Evolutionary conservation across 768 basidiomycete genomes (phyloP), one percentile per base, ranked within the genome.

Genomic region (Panaeolus cyanescens): DNA sequence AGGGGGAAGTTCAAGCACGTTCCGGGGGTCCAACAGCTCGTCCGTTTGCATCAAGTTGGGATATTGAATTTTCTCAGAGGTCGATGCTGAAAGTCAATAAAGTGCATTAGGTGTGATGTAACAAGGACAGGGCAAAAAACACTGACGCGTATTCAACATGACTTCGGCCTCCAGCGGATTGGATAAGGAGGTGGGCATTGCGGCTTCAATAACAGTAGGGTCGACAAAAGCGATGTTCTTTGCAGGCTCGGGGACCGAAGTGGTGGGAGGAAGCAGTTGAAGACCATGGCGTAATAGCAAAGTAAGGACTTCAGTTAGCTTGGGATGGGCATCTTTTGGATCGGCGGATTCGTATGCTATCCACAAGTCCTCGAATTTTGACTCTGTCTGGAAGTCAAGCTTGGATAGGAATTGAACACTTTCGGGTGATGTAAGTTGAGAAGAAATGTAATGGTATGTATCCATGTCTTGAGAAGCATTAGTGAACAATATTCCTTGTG

Each of bases 21-120:
- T 81, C 36, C 84, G 81, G 5, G 84, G 79, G 74, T 92, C 90
- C 57, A 90, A 77, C 30, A 88, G 70, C 17, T 85, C 79, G 66
- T 91, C 85, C 42, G 82, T 76, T 5, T 76, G 76, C 86, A 87
- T 86, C 62, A 91, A 84, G 70, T 90, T 74, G 2, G 89, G 90
- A 65, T 78, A 81, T 31, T 63, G 59, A 25, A 67, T 42, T 9
- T 45, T 60, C 17, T 59, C 36, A 6, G 39, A 55, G 17, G 64
- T 54, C 20, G 59, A 54, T 53, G 63, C 64, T 64, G 54, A 15
- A 33, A 32, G 28, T 50, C 30, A 50, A 50, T n/a, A n/a, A 32
- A 20, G 25, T 10, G 28, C 10, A 28, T 20, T 31, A 25, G 34
- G 19, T 15, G 42, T 54, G 45, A 56, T 63, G n/a, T 22, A 31